Evolutionary conservation across 371 early-diverging fungal species (phyloP), one percentile per base, ranked within the genome.

Genomic region (Lichtheimia corymbifera): DNA sequence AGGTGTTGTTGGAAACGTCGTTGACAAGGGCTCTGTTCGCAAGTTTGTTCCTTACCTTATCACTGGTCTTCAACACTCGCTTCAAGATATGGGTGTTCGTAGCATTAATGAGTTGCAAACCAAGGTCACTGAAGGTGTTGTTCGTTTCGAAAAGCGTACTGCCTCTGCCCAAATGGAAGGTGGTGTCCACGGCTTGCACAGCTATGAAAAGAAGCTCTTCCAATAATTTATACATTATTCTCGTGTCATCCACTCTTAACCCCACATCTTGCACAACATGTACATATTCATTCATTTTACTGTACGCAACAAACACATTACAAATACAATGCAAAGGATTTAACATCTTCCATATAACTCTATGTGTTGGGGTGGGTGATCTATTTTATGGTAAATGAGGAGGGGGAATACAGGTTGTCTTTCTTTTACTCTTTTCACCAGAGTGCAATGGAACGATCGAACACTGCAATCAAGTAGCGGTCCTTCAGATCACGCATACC

Each of bases 131-230:
- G 62, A 49, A 12, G 96, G 95, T 40, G 64, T 72, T 42, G 90
- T 96, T 49, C 88, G 97, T 61, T 98, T 98, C 63, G 96, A 98
- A 83, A 88, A 89, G 75, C 88, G 98, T 64, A 93, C 94, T 45
- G 90, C 96, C 28, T 91, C 93, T 71, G 97, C 97, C 30, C 97
- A 97, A 83, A 71, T 92, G 73, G 98, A 98, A 80, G 98, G 98
- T 61, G 96, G 96, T 71, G 97, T 98, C 56, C 97, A 98, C 72
- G 93, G 91, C 15, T 83, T 97, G 55, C 88, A 92, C 83, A 80
- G 86, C 61, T 96, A 88, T 71, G 94, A 95, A 79, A 95, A 94
- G 88, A 83, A 91, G 57, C 82, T 93, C 55, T 92, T 87, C 74
- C 57, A 56, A 24, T 56, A 56, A 56, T 9, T 55, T 41, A 2